Percentiles rank a stretch among this genome's conserved stretches.
Evolutionary conservation across 2,329 filamentous ascomycete genomes (phyloP).

Genomic region (Pseudogymnoascus verrucosus): DNA sequence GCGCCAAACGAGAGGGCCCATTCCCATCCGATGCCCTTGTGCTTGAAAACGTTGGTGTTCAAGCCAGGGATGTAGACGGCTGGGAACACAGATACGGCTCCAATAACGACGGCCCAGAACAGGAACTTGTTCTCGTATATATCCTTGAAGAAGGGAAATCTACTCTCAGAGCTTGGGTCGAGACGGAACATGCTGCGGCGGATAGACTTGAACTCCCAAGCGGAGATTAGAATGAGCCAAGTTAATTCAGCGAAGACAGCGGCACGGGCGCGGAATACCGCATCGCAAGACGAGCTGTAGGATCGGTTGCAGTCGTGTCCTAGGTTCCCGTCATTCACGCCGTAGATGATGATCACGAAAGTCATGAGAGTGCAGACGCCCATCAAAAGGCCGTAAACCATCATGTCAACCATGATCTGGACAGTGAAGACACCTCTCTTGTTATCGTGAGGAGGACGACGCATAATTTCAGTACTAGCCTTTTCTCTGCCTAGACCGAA

Average conservation of each 20-base stretch:
- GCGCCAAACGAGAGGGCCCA: constrained; percentile 54
- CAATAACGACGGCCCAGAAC: constrained; percentile 47
- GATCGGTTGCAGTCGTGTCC: constrained; percentile 46
- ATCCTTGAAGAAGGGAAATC: constrained; percentile 33
- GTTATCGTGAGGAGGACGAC: constrained; percentile 44
- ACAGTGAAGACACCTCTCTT: constrained; percentile 42
- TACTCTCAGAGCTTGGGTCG: constrained; percentile 32
- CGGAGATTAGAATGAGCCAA: constrained; percentile 47
- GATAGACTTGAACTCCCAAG: constrained; percentile 53
- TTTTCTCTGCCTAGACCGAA: constrained; percentile 52
- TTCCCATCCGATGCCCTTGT: constrained; percentile 55
- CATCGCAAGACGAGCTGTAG: constrained; percentile 40
- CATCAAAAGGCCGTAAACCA: constrained; percentile 44
- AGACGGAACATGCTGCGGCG: constrained; percentile 50
- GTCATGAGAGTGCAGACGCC: constrained; percentile 40
- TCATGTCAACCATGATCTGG: constrained; percentile 45
- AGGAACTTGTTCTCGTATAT: constrained; percentile 53
- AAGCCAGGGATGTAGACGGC: constrained; percentile 57
- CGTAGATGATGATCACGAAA: constrained; percentile 45
- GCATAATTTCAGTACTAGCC: constrained; percentile 45
- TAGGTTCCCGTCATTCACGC: constrained; percentile 41
- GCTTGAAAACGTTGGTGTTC: constrained; percentile 55
- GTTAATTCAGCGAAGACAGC: constrained; percentile 50
- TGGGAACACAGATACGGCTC: constrained; percentile 46
- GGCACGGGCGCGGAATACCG: constrained; percentile 47